A percentile compares a stretch with the other conserved stretches of the same genome.
phyloP scores from a whole-genome alignment of 257 asterid species.

The Linaria vulgaris region DNA sequence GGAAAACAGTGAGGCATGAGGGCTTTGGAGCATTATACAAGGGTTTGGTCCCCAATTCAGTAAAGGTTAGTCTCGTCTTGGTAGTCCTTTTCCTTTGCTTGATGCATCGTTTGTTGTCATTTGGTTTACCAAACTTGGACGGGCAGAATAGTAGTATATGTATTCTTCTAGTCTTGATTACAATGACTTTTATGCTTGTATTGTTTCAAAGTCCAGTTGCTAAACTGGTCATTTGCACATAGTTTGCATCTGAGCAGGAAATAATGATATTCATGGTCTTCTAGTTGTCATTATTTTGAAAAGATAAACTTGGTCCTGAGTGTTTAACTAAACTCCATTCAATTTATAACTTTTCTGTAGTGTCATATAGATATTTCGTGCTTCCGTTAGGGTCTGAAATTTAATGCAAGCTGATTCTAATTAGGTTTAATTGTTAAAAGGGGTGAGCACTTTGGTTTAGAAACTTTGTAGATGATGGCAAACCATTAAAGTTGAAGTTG shows the following conservation, averaged over 20 bases:
- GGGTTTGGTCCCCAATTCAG: conserved; percentile 95
- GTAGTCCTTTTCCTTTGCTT: not conserved
- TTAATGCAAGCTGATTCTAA: not conserved
- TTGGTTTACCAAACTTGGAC: no score
- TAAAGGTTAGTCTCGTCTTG: conserved; percentile 67
- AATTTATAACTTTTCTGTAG: no score
- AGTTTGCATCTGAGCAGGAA: no score
- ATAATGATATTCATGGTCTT: no score
- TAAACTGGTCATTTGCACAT: not conserved
- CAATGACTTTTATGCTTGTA: not conserved
- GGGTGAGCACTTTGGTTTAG: not conserved
- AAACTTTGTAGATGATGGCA: not conserved
- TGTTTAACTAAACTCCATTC: no score
- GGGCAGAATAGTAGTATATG: no score
- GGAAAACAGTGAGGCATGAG: conserved; percentile 88
- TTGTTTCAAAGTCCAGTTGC: not conserved
- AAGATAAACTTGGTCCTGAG: no score
- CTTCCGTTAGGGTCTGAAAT: no score
- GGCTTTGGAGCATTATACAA: conserved; percentile 90
- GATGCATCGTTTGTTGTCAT: not conserved
- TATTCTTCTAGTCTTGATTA: no score
- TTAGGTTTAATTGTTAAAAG: not conserved
- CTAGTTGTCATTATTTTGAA: no score
- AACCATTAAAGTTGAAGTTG: no score
- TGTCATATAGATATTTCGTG: no score